Conservation (phyloP, 306 rosid genomes). For the Erythrophleum fordii region DNA sequence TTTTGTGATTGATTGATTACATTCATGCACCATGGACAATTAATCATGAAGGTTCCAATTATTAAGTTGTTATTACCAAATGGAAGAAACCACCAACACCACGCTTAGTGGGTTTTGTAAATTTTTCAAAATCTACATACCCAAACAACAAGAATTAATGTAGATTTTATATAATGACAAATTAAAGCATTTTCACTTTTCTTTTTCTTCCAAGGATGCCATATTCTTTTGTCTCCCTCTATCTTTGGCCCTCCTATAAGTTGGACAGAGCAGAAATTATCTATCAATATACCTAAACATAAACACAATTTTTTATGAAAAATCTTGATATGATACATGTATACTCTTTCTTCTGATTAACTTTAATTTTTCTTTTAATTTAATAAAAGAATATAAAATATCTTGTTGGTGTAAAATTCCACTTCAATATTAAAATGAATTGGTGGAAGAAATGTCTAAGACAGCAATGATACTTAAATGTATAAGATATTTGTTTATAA, state of each 20-base stretch:
- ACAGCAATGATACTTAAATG: too few relatives aligned
- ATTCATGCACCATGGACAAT: slow-evolving; percentile 36
- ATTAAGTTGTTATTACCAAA: slow-evolving; percentile 34
- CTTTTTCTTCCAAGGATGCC: neutral
- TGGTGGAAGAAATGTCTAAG: neutral
- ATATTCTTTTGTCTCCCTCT: slow-evolving; percentile 11
- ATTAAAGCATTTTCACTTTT: slow-evolving; percentile 16
- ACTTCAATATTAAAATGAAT: neutral
- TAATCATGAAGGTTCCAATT: slow-evolving; percentile 31
- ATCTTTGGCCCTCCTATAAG: neutral
- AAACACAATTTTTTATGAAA: neutral
- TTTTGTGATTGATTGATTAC: slow-evolving; percentile 34
- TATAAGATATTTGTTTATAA: too few relatives aligned
- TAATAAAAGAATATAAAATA: neutral
- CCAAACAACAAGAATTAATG: neutral
- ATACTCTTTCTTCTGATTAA: neutral
- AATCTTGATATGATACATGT: neutral
- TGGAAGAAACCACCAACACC: slow-evolving; percentile 5
- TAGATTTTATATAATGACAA: neutral
- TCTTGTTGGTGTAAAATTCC: neutral
- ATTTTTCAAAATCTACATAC: neutral
- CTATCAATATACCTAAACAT: neutral
- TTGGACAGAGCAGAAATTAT: neutral
- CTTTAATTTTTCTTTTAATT: neutral
- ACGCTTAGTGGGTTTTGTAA: slow-evolving; percentile 25